Conservation (phyloP, 1,284 basidiomycete species). For the Rhizopogon hawkerae region DNA sequence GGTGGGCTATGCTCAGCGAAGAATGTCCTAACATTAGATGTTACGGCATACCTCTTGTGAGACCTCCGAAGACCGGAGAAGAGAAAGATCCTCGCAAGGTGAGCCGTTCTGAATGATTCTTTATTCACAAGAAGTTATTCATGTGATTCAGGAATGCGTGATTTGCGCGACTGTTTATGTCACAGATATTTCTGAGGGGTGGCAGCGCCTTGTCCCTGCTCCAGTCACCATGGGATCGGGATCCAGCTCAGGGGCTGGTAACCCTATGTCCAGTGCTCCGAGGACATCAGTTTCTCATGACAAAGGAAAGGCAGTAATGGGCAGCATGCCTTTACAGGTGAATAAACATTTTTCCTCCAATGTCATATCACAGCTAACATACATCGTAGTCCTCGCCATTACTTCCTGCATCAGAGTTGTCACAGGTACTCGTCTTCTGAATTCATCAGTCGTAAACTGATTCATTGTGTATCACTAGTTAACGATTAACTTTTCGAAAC, state of each 20-base stretch:
- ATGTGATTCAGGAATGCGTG: conserved; percentile 59
- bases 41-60: conserved; percentile 65
- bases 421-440: background rate
- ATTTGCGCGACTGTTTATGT: conserved; percentile 59
- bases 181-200: conserved; percentile 45
- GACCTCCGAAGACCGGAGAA: conserved; percentile 56
- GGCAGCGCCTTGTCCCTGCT: conserved; percentile 38
- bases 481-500: background rate
- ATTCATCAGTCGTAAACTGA: background rate
- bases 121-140: conserved; percentile 2
- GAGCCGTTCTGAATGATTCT: conserved; percentile 11
- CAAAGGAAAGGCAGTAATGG: background rate
- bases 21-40: conserved; percentile 64
- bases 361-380: background rate
- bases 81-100: conserved; percentile 61
- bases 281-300: background rate
- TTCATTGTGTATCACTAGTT: background rate
- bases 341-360: background rate
- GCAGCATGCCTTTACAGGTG: background rate
- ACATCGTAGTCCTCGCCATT: background rate
- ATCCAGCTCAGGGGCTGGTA: background rate
- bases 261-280: background rate
- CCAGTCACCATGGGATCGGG: conserved; percentile 8
- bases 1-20: conserved; percentile 79
- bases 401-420: background rate